These are phyloP conservation scores for Yamadazyma pseudoaaseri DNA, from an alignment of 1,139 yeast genomes.

Conservation along the genomic window DNA sequence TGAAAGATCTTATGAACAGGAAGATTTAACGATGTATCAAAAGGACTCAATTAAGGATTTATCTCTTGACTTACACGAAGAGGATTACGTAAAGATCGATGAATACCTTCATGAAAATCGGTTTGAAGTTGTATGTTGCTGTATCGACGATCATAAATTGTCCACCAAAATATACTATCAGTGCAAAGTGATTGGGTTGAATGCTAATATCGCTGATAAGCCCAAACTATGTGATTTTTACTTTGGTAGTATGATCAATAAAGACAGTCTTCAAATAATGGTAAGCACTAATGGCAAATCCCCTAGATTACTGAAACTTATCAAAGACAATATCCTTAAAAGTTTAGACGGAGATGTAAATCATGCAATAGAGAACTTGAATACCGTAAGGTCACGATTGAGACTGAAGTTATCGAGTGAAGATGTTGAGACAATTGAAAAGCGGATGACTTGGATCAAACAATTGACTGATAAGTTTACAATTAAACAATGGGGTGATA, in stretches of 20 bases:
- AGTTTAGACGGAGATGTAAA: constrained; percentile 48
- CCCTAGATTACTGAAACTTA: constrained; percentile 68
- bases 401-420: constrained; percentile 47
- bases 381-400: constrained; percentile 52
- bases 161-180: constrained; percentile 59
- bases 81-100: constrained; percentile 33
- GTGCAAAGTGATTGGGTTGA: constrained; percentile 54
- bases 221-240: constrained; percentile 83
- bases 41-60: constrained; percentile 7
- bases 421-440: constrained; percentile 52
- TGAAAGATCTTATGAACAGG: constrained; percentile 38
- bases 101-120: constrained; percentile 31
- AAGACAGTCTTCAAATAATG: constrained; percentile 80
- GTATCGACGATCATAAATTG: constrained; percentile 68
- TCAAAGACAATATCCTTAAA: constrained; percentile 57
- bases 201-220: constrained; percentile 83
- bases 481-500: constrained; percentile 58
- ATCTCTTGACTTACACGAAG: constrained; percentile 17
- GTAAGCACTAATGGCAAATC: constrained; percentile 82
- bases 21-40: constrained; percentile 53
- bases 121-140: constrained; percentile 70
- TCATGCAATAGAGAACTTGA: constrained; percentile 64
- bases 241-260: constrained; percentile 76
- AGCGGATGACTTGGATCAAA: constrained; percentile 74
- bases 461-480: constrained; percentile 60